Conservation (phyloP, 345 rosid genomes). For the Populus pruinosa region DNA sequence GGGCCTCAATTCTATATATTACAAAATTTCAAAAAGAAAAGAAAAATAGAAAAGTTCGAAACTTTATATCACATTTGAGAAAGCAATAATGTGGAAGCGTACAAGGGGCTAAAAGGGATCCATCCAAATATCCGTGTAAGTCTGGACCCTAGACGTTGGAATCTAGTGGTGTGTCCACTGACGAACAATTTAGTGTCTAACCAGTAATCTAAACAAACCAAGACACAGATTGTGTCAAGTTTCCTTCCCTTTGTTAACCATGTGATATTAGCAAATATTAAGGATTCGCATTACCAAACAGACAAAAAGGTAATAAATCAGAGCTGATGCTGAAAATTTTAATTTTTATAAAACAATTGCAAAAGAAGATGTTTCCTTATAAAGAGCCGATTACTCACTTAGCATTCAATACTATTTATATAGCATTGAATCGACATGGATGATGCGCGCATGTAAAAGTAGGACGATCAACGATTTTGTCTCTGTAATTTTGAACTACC, state of each 20-base stretch:
- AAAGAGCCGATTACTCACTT: no score
- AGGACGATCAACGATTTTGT: no score
- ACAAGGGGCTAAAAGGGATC: slow-evolving; percentile 8
- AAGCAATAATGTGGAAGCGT: slow-evolving; percentile 15
- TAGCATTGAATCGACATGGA: no score
- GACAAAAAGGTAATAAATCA: neutral
- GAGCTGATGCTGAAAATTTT: neutral
- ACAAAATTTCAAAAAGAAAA: neutral
- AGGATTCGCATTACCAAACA: neutral
- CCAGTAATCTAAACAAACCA: neutral
- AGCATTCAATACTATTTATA: no score
- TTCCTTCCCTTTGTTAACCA: neutral
- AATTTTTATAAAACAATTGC: neutral
- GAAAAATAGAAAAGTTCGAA: neutral
- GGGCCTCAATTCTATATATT: neutral
- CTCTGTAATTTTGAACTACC: no score
- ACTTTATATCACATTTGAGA: neutral
- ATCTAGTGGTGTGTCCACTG: slow-evolving; percentile 11
- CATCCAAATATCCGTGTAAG: slow-evolving; percentile 20
- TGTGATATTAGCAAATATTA: neutral
- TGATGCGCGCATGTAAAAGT: no score
- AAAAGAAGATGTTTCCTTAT: no score
- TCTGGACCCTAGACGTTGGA: slow-evolving; percentile 17
- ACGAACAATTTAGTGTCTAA: neutral
- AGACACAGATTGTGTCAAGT: neutral